Evolutionary conservation across 108 stramenopile genomes (phyloP), one percentile per base, ranked within the genome.

Genomic region (Aureococcus anophagefferens): DNA sequence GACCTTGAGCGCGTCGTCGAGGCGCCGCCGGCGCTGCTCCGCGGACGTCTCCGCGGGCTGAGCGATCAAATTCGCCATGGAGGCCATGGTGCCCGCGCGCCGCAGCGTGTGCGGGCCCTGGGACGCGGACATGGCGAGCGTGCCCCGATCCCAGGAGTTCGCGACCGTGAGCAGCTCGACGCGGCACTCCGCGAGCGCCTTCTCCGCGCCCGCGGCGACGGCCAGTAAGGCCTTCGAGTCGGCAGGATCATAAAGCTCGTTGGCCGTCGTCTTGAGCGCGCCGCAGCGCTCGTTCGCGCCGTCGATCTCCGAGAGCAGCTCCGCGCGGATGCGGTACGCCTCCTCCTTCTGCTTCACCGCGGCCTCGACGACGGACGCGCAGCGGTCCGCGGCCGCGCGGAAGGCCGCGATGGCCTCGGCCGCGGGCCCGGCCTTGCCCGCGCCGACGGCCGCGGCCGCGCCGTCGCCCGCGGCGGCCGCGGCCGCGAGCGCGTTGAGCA

Each of bases 301-400:
- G 36, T 73, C 72, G 28, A 73, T 16, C 13, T 40, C 18, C 17
- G 32, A 18, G n/a, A 73, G 66, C 31, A 64, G 30, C 67, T 73
- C 65, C 34, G 72, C 72, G 0, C 72, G 45, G 25, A 59, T 16
- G 40, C 65, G 65, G 33, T 64, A 29, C 28, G 72, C 65, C 34
- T 73, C 72, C 36, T 65, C 35, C 66, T 73, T 36, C 51, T 67
- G 36, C 29, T n/a, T 1, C 17, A 40, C 72, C 15, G 65, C 31
- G 32, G 28, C 44, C 3, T 16, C 25, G 21, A 59, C 51, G 51
- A 59, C 25, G 7, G 4, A 1, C 13, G 14, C 3, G 17, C 7
- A 3, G 17, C 25, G 1, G 17, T 3, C 51, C 7, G 1, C 13
- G 21, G 1, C 21, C 51, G 14, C 51, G 25, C 51, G 51, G 17